These are phyloP conservation scores for Phytopythium aichiense DNA, from an alignment of 352 stramenopile genomes.

Conservation along the genomic window DNA sequence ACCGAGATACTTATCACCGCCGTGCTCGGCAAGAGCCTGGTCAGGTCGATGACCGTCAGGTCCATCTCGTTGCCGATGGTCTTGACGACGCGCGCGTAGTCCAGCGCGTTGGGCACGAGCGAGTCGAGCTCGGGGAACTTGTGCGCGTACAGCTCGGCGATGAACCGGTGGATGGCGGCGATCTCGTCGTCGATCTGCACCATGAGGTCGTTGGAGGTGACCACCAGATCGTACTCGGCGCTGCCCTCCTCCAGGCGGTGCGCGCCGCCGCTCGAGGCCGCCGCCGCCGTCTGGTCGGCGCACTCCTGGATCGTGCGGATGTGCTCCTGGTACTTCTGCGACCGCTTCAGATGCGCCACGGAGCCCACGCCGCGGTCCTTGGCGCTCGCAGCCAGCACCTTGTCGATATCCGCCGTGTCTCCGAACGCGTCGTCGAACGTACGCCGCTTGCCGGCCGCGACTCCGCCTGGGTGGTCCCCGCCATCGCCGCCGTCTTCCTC, in stretches of 20 bases:
- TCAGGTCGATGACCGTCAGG: slow-evolving; percentile 87
- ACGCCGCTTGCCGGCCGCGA: slow-evolving; percentile 14
- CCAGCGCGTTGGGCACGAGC: slow-evolving; percentile 87
- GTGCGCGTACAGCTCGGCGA: slow-evolving; percentile 87
- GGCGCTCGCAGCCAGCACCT: slow-evolving; percentile 31
- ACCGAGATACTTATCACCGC: slow-evolving; percentile 95
- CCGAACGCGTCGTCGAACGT: slow-evolving; percentile 14
- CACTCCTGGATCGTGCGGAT: slow-evolving; percentile 65
- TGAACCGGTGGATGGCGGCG: slow-evolving; percentile 84
- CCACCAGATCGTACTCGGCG: slow-evolving; percentile 77
- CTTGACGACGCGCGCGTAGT: slow-evolving; percentile 93
- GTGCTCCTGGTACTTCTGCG: slow-evolving; percentile 62
- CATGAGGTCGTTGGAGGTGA: slow-evolving; percentile 92
- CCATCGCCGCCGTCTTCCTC: slow-evolving; percentile 16
- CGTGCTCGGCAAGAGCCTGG: slow-evolving; percentile 88
- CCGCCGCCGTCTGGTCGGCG: slow-evolving; percentile 14
- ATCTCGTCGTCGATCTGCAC: slow-evolving; percentile 94
- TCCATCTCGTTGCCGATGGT: slow-evolving; percentile 93
- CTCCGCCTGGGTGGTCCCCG: slow-evolving; percentile 19
- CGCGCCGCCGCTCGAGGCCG: slow-evolving; percentile 13
- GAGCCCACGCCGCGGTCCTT: slow-evolving; percentile 55
- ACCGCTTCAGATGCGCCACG: slow-evolving; percentile 73
- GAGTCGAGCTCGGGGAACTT: slow-evolving; percentile 96
- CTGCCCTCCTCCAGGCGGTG: slow-evolving; percentile 56
- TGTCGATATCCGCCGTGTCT: slow-evolving; percentile 26